Percentiles rank a stretch among this genome's conserved stretches.
Conservation (phyloP, 2,329 filamentous ascomycete species). For the Alternaria burnsii region DNA sequence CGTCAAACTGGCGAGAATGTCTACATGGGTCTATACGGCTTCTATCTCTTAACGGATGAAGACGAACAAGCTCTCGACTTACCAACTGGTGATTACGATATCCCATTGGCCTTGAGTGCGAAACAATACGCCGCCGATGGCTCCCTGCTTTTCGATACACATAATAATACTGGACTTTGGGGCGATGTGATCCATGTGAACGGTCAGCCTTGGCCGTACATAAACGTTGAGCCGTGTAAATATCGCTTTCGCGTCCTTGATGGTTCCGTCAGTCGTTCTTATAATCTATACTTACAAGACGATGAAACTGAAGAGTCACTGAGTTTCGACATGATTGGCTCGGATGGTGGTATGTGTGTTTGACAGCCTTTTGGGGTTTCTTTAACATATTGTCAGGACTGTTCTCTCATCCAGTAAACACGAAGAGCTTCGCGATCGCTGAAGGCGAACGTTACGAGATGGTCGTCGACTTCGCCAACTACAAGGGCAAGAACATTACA, state of each 20-base stretch:
- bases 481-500: conserved; percentile 60
- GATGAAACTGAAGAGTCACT: conserved; percentile 42
- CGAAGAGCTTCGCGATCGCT: conserved; percentile 56
- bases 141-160: conserved; percentile 57
- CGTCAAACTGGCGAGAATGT: conserved; percentile 62
- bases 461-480: conserved; percentile 63
- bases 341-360: conserved; percentile 55
- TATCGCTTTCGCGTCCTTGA: conserved; percentile 66
- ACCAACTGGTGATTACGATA: conserved; percentile 62
- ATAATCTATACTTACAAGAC: conserved; percentile 58
- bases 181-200: conserved; percentile 68
- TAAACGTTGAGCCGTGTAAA: conserved; percentile 66
- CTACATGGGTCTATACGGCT: conserved; percentile 65
- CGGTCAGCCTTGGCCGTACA: conserved; percentile 66
- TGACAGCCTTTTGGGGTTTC: background rate
- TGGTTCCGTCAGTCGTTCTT: conserved; percentile 49
- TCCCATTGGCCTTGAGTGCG: conserved; percentile 60
- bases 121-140: conserved; percentile 64
- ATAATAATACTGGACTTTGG: conserved; percentile 59
- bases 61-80: conserved; percentile 60
- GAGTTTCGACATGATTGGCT: conserved; percentile 63
- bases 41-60: conserved; percentile 63
- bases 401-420: conserved; percentile 56
- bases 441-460: conserved; percentile 68
- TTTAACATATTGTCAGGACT: conserved; percentile 47